These are phyloP conservation scores for Lactuca sativa DNA, from an alignment of 129 eudicot genomes.

Conservation along the genomic window DNA sequence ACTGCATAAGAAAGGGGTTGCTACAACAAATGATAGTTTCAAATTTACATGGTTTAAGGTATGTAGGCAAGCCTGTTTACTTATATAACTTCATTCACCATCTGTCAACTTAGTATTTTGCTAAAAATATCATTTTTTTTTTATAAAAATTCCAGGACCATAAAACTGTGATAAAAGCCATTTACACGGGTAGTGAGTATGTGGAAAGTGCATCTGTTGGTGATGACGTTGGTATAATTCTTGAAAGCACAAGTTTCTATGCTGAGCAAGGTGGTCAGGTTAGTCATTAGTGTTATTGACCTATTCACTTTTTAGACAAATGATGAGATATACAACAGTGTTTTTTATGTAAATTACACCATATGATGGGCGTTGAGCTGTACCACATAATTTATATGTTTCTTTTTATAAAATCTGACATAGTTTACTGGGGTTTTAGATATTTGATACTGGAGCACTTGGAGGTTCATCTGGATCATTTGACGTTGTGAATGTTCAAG, in stretches of 20 bases:
- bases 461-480: constrained; percentile 71
- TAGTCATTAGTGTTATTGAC: constrained; percentile 8
- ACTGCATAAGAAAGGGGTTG: constrained; percentile 70
- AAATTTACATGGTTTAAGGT: constrained; percentile 92
- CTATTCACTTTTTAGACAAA: too few species aligned
- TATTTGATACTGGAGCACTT: constrained; percentile 81
- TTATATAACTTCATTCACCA: constrained; percentile 2
- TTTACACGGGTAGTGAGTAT: constrained; percentile 81
- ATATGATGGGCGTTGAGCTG: neutral
- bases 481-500: constrained; percentile 77
- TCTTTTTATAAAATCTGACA: constrained; percentile 4
- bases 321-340: too few species aligned
- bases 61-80: constrained; percentile 22
- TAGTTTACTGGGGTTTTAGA: constrained; percentile 41
- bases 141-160: constrained; percentile 60
- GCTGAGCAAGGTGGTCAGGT: constrained; percentile 99
- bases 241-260: constrained; percentile 86
- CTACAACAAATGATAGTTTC: constrained; percentile 66
- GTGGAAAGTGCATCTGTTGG: constrained; percentile 63
- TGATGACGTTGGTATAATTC: constrained; percentile 75
- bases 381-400: neutral
- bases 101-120: neutral
- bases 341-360: too few species aligned
- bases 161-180: constrained; percentile 73
- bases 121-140: neutral